phyloP scores from a whole-genome alignment of 2,329 filamentous ascomycete species.

The Sarocladium oryzae region DNA sequence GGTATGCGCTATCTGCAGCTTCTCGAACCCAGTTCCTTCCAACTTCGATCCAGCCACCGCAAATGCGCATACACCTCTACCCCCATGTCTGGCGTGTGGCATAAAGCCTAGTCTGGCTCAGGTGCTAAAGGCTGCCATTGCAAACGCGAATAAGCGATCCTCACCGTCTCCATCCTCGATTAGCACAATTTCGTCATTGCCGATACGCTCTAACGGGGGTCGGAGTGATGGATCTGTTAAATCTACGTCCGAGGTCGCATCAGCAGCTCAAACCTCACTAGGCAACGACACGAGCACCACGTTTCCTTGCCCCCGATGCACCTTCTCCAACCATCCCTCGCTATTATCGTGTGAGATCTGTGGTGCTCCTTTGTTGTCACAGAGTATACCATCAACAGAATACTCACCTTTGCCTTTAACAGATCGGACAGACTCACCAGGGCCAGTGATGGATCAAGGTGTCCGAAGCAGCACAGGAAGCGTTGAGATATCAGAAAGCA shows the following conservation, averaged over 20 bases:
- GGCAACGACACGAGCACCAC: conserved; percentile 24
- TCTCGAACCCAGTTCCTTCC: conserved; percentile 84
- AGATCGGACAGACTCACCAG: conserved; percentile 66
- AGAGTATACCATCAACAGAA: conserved; percentile 31
- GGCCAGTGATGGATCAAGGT: conserved; percentile 52
- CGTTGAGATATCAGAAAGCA: conserved; percentile 59
- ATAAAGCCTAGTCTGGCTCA: conserved; percentile 83
- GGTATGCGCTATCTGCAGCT: conserved; percentile 94
- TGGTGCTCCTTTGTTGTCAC: conserved; percentile 64
- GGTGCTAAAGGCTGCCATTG: conserved; percentile 80
- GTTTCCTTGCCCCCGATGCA: conserved; percentile 77
- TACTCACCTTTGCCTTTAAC: conserved; percentile 29
- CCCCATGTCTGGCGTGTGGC: conserved; percentile 86
- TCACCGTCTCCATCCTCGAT: conserved; percentile 14
- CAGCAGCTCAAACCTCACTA: neutral
- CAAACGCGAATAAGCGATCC: conserved; percentile 56
- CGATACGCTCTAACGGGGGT: conserved; percentile 18
- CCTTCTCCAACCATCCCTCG: conserved; percentile 88
- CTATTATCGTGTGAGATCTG: conserved; percentile 86
- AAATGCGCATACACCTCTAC: conserved; percentile 70
- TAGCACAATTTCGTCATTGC: conserved; percentile 18
- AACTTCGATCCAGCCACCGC: conserved; percentile 87
- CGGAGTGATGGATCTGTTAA: conserved; percentile 11
- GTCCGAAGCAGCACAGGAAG: conserved; percentile 23
- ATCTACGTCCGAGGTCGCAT: conserved; percentile 1